Percentiles rank a stretch among this genome's conserved stretches.
phyloP scores from a whole-genome alignment of 2,329 filamentous ascomycete genomes.

The Aspergillus unguis region DNA sequence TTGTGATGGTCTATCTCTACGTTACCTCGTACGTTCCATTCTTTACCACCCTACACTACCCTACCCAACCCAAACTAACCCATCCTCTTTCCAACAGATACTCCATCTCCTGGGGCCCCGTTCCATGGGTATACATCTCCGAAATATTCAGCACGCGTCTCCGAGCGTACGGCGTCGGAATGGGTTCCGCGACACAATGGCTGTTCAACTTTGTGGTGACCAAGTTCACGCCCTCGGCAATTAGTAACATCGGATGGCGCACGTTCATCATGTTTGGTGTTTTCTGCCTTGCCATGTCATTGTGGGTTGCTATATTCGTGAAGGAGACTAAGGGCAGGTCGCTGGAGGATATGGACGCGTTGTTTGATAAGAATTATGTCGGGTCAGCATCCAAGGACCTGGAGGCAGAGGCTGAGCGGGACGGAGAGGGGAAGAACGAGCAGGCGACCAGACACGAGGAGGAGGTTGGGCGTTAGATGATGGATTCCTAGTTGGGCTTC shows the following conservation, averaged over 20 bases:
- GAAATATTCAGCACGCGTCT: conserved; percentile 41
- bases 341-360: conserved; percentile 57
- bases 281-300: conserved; percentile 37
- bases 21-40: neutral
- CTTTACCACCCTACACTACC: neutral
- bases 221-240: conserved; percentile 40
- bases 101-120: conserved; percentile 26
- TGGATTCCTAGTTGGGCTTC: too few species aligned
- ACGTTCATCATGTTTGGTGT: conserved; percentile 44
- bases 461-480: neutral
- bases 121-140: conserved; percentile 33
- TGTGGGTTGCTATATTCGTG: conserved; percentile 43
- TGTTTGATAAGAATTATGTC: conserved; percentile 42
- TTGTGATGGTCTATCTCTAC: conserved; percentile 28
- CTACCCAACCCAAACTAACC: neutral
- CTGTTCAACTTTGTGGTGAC: conserved; percentile 44
- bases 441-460: neutral
- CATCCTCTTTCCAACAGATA: conserved; percentile 13
- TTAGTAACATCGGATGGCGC: conserved; percentile 18
- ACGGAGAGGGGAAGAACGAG: neutral
- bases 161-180: conserved; percentile 40
- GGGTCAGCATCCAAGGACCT: neutral
- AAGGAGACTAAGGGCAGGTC: conserved; percentile 53
- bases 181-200: conserved; percentile 40
- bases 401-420: neutral